Conservation (phyloP, 768 basidiomycete genomes). For the Podaxis carcinomalis region DNA sequence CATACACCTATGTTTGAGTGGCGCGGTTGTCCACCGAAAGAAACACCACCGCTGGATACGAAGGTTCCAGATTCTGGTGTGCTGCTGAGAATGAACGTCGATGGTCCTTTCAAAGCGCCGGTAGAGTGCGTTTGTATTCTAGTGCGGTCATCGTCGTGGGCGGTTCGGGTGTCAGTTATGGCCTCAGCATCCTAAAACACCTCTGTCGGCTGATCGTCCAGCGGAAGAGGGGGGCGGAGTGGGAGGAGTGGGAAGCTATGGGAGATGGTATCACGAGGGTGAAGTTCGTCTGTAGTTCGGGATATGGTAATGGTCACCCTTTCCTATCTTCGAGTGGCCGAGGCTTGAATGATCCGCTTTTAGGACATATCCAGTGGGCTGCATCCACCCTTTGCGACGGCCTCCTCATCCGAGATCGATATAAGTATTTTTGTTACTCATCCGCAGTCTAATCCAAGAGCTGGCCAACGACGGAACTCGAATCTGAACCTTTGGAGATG, state of each 20-base stretch:
- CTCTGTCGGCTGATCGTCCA: conserved; percentile 49
- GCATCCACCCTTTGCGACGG: conserved; percentile 55
- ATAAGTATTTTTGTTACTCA: conserved; percentile 76
- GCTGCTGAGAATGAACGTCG: conserved; percentile 52
- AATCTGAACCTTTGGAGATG: not conserved
- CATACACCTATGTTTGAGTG: conserved; percentile 25
- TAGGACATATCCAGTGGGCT: conserved; percentile 62
- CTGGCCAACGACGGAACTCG: not conserved
- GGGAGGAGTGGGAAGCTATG: conserved; percentile 40
- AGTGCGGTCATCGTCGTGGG: conserved; percentile 62
- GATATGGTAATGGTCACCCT: conserved; percentile 51
- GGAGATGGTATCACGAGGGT: conserved; percentile 46
- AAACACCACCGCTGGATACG: conserved; percentile 25
- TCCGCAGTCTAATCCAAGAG: not conserved
- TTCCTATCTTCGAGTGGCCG: not conserved
- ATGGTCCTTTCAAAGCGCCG: conserved; percentile 66
- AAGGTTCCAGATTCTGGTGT: conserved; percentile 40
- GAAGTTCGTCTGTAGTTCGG: conserved; percentile 70
- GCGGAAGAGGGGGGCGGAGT: conserved; percentile 14
- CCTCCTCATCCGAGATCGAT: conserved; percentile 40
- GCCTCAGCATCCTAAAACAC: conserved; percentile 60
- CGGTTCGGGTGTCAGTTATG: conserved; percentile 76
- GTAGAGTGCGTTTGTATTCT: conserved; percentile 48
- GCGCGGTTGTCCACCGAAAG: conserved; percentile 22
- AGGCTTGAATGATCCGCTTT: not conserved